Conservation (phyloP, 2,329 filamentous ascomycete genomes). For the Colletotrichum sp. region DNA sequence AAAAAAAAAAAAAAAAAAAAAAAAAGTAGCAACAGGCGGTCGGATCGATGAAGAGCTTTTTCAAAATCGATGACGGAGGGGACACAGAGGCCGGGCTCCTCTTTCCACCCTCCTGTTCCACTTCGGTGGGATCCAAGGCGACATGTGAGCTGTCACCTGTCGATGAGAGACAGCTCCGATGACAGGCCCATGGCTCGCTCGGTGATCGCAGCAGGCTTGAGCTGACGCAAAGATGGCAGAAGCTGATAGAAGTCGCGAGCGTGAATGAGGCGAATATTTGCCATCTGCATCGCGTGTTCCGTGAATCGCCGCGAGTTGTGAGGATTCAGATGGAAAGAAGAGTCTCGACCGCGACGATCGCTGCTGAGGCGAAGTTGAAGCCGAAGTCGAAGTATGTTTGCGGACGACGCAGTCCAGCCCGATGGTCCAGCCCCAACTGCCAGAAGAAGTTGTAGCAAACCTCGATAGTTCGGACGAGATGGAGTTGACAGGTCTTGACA, state of each 20-base stretch:
- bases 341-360: neutral
- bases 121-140: neutral
- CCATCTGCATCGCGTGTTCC: neutral
- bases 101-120: neutral
- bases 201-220: neutral
- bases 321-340: neutral
- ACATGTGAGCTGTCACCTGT: conserved; percentile 11
- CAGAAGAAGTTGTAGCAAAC: neutral
- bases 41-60: neutral
- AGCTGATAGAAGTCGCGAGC: neutral
- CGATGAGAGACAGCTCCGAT: neutral
- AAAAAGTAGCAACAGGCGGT: neutral
- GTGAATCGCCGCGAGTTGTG: neutral
- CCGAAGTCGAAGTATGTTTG: neutral
- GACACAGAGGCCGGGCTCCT: neutral
- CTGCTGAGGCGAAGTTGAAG: neutral
- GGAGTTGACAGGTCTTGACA: neutral
- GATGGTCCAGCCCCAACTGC: neutral
- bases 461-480: neutral
- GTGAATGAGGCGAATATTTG: neutral
- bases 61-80: neutral
- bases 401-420: neutral
- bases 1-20: neutral
- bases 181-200: neutral
- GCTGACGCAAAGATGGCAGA: neutral